Conservation (phyloP, 129 eudicot genomes). For the Glebionis coronaria region DNA sequence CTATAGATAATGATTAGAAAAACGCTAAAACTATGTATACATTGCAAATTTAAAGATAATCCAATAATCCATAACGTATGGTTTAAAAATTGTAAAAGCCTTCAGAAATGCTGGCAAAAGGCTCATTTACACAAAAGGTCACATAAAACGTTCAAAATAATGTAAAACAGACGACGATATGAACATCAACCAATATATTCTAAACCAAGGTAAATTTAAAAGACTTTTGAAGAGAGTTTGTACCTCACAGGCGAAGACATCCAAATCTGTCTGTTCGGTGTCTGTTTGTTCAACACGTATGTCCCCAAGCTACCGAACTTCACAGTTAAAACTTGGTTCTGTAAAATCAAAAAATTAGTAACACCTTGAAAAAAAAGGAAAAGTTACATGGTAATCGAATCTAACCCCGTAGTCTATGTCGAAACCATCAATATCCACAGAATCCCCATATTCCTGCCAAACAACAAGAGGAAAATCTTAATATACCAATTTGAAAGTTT, state of each 20-base stretch:
- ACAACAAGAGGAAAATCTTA: constrained; percentile 15
- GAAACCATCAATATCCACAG: constrained; percentile 89
- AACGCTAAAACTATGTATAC: neutral
- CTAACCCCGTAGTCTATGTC: constrained; percentile 98
- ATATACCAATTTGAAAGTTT: too few species aligned
- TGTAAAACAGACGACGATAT: constrained; percentile 3
- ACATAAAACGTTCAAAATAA: neutral
- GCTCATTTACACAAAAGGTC: constrained; percentile 2
- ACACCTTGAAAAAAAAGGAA: constrained; percentile 1
- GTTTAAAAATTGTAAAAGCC: constrained; percentile 4
- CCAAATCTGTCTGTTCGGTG: constrained; percentile 98
- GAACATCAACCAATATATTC: neutral
- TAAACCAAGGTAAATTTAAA: neutral
- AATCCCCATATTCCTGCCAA: constrained; percentile 89
- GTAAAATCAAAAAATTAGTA: constrained; percentile 20
- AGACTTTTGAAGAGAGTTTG: neutral
- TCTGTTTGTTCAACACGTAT: constrained; percentile 91
- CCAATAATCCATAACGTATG: neutral
- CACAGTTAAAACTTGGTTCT: constrained; percentile 92
- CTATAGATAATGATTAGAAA: neutral
- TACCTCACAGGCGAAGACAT: constrained; percentile 99
- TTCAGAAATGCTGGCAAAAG: neutral
- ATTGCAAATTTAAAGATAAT: neutral
- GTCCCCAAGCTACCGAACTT: constrained; percentile 95
- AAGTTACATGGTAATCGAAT: constrained; percentile 5